Evolutionary conservation across 1,284 basidiomycete species (phyloP).

Genomic region (Ganoderma resinaceum): DNA sequence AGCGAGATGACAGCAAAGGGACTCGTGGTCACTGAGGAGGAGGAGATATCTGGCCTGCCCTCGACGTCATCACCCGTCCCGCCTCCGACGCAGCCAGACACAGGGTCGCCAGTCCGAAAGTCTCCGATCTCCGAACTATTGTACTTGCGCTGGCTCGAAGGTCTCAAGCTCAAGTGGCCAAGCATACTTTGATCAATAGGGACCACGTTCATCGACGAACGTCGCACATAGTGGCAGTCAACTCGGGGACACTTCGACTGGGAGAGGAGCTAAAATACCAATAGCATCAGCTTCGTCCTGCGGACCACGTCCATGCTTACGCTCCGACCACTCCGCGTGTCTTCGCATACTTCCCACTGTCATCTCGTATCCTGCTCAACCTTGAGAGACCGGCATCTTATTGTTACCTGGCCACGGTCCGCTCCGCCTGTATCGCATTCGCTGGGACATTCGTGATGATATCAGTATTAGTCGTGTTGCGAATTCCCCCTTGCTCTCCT

Average conservation of each 20-base stretch:
- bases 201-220: neutral
- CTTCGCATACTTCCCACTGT: slow-evolving; percentile 10
- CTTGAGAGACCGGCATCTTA: slow-evolving; percentile 13
- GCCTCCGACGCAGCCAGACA: slow-evolving; percentile 29
- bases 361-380: neutral
- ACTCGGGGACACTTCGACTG: neutral
- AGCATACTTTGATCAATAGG: slow-evolving; percentile 58
- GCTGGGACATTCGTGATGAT: slow-evolving; percentile 25
- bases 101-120: slow-evolving; percentile 54
- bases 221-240: neutral
- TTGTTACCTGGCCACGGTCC: neutral
- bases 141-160: slow-evolving; percentile 96
- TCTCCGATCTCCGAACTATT: slow-evolving; percentile 93
- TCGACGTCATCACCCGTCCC: slow-evolving; percentile 41
- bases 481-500: slow-evolving; percentile 13
- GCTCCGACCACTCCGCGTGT: slow-evolving; percentile 14
- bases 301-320: neutral
- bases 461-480: neutral
- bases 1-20: slow-evolving; percentile 85
- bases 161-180: slow-evolving; percentile 88
- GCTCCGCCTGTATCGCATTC: neutral
- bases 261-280: neutral
- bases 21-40: slow-evolving; percentile 79
- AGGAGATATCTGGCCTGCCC: slow-evolving; percentile 65
- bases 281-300: neutral